Conservation (phyloP, 371 early-diverging fungal genomes). For the Dentiscutata heterogama region DNA sequence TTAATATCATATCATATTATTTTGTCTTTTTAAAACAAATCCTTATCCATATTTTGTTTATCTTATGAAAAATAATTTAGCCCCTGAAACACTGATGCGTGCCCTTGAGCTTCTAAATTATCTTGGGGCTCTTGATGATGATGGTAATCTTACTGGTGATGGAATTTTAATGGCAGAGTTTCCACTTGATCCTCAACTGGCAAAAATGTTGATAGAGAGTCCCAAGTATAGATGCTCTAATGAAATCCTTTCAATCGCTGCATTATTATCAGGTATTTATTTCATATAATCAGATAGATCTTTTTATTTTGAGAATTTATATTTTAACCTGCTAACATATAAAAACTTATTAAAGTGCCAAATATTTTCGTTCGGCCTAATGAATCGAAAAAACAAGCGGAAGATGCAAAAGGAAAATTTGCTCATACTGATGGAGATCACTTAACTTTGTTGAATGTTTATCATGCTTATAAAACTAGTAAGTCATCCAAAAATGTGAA, state of each 20-base stretch:
- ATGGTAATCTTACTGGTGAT: slow-evolving; percentile 83
- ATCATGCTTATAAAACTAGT: slow-evolving; percentile 86
- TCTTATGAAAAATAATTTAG: slow-evolving; percentile 38
- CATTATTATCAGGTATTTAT: slow-evolving; percentile 79
- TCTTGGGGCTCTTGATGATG: slow-evolving; percentile 90
- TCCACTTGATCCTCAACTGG: slow-evolving; percentile 94
- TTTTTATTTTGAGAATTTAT: background rate
- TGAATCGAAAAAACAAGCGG: slow-evolving; percentile 87
- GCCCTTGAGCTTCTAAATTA: slow-evolving; percentile 93
- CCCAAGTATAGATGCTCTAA: slow-evolving; percentile 89
- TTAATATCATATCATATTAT: slow-evolving; percentile 49
- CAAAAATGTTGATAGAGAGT: slow-evolving; percentile 92
- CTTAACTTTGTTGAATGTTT: slow-evolving; percentile 94
- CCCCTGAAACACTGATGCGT: slow-evolving; percentile 73
- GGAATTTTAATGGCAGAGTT: slow-evolving; percentile 94
- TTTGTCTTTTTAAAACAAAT: background rate
- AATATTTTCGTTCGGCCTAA: slow-evolving; percentile 92
- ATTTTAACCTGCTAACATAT: no score
- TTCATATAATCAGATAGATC: background rate
- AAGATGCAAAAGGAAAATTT: slow-evolving; percentile 93
- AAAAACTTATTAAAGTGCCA: slow-evolving; percentile 65
- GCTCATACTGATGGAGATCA: slow-evolving; percentile 93
- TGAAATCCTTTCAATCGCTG: slow-evolving; percentile 93
- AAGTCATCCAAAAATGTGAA: background rate
- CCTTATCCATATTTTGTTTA: background rate